phyloP scores from a whole-genome alignment of 441 rosid genomes.

The Pelargonium hybrid region DNA sequence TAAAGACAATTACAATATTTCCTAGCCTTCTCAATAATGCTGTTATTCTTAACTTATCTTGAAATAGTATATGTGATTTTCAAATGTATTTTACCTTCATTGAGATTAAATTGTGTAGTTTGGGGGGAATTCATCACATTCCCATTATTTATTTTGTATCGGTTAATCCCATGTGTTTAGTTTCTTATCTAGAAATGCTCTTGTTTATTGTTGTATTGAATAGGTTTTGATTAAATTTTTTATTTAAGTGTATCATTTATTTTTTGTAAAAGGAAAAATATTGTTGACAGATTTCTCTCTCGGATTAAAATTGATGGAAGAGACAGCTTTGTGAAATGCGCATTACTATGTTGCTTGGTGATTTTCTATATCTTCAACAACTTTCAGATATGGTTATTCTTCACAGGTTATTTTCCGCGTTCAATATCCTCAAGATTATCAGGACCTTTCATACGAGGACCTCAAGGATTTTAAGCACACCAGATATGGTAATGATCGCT shows the following conservation, averaged over 20 bases:
- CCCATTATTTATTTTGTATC: too few species aligned
- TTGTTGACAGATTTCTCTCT: neutral
- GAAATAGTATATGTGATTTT: too few species aligned
- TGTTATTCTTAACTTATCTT: too few species aligned
- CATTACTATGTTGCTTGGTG: neutral
- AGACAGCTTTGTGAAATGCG: conserved; percentile 9
- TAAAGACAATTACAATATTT: neutral
- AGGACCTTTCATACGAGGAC: conserved; percentile 84
- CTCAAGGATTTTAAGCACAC: conserved; percentile 95
- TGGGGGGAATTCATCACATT: too few species aligned
- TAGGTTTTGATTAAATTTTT: neutral
- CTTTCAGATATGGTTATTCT: conserved; percentile 21
- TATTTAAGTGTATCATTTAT: neutral
- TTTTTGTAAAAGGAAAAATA: neutral
- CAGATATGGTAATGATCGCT: conserved; percentile 71
- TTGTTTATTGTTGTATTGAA: neutral
- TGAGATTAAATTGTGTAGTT: too few species aligned
- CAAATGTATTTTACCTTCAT: too few species aligned
- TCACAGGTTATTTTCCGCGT: conserved; percentile 89
- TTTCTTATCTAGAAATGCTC: neutral
- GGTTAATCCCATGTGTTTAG: neutral
- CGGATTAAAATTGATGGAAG: conserved; percentile 5
- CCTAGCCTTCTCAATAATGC: too few species aligned
- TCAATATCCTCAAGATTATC: conserved; percentile 82
- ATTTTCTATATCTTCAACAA: conserved; percentile 10